Base-by-base conservation (phyloP, 2,329 filamentous ascomycete genomes). In the Penicillium thymicola region DNA sequence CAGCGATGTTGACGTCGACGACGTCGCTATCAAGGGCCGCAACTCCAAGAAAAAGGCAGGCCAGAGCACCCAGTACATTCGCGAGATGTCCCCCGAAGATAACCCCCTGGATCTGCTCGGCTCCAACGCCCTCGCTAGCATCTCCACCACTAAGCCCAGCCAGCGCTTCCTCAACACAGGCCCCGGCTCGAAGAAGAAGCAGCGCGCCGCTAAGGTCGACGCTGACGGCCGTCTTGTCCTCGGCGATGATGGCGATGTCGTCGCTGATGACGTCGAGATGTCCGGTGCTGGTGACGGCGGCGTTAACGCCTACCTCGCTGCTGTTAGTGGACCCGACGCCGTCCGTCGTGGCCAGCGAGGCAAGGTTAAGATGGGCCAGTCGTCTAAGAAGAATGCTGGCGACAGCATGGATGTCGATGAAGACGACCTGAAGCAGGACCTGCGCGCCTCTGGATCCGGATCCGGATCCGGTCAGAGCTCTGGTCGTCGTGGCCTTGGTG, bases 101-200 rank as follows among this genome's bases (percentile, higher is more conserved):
- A 94, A 97, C 73, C 94, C 94, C 1, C 87, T 99, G 41, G 94
- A 99, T 78, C 83, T 99, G 44, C 84, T 99, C 16, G 93, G 94
- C 68, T 89, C 90, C 59, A 88, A 88, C 70, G 91, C 92, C 9
- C 84, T 99, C 41, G 93, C 91, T 52, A 94, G 91, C 72, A 97
- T 99, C 68, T 96, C 92, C 3, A 90, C 90, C 5, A 96, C 91
- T 11, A 93, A 92, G 73, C 93, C 92, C 25, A 74, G 69, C 51
- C 67, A 76, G n/a, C 73, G 75, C 40, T 76, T 77, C 70, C 67
- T 76, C 45, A 74, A 76, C 61, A 71, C 69, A 30, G 70, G 70
- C 7, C 68, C 70, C 34, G 67, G 70, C n/a, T 70, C 70, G 32
- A 70, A 70, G 53, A 73, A 71, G 57, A 76, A 74, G 61, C 76